A percentile compares a stretch with the other conserved stretches of the same genome.
Conservation (phyloP, 2,329 filamentous ascomycete genomes). For the Alternaria infectoria region DNA sequence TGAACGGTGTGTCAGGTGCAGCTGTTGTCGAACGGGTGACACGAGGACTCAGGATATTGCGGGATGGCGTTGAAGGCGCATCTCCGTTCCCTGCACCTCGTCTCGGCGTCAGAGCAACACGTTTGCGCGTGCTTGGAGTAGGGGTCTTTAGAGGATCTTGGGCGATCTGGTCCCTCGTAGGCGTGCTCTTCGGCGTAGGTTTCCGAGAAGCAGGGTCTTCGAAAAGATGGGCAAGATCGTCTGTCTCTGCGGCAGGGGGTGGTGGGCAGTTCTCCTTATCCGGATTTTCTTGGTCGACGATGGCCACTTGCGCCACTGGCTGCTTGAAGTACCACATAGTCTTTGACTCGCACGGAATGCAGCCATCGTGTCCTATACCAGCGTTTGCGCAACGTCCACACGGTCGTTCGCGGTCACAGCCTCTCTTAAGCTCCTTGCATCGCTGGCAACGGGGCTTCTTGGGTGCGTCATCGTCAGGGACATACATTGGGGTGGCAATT, state of each 20-base stretch:
- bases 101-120: conserved; percentile 44
- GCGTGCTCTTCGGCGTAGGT: conserved; percentile 62
- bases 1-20: conserved; percentile 62
- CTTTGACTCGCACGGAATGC: conserved; percentile 26
- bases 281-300: conserved; percentile 29
- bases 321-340: conserved; percentile 25
- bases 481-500: conserved; percentile 5
- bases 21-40: conserved; percentile 38
- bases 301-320: conserved; percentile 16
- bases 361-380: conserved; percentile 29
- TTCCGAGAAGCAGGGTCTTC: conserved; percentile 65
- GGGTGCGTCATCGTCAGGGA: conserved; percentile 18
- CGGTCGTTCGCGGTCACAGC: conserved; percentile 35
- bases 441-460: conserved; percentile 33
- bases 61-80: conserved; percentile 37
- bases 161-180: conserved; percentile 65
- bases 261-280: conserved; percentile 66
- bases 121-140: conserved; percentile 48
- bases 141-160: conserved; percentile 55
- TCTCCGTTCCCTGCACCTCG: conserved; percentile 24
- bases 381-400: conserved; percentile 29
- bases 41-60: conserved; percentile 47
- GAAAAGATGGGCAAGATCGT: conserved; percentile 70
- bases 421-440: conserved; percentile 31
- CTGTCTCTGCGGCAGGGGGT: conserved; percentile 45